Percentiles rank a stretch among this genome's conserved stretches.
These are phyloP conservation scores for Usnea hakonensis DNA, from an alignment of 495 filamentous ascomycete genomes.

Conservation along the genomic window DNA sequence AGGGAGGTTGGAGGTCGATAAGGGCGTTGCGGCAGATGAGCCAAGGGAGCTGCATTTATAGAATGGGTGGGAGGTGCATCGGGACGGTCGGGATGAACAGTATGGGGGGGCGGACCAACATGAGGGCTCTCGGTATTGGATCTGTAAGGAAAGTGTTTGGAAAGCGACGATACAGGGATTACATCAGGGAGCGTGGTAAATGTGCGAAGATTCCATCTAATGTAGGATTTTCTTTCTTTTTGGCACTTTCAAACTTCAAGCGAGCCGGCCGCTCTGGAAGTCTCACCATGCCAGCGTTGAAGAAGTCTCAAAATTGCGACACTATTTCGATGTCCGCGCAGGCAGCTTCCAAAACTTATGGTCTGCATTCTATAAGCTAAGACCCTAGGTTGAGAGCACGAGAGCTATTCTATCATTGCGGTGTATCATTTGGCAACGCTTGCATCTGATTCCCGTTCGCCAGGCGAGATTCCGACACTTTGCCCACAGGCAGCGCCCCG, in stretches of 20 bases:
- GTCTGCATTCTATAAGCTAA: not conserved
- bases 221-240: no score
- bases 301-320: not conserved
- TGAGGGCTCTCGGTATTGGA: not conserved
- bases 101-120: not conserved
- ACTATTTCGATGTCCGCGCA: not conserved
- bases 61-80: not conserved
- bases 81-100: not conserved
- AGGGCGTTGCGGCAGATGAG: not conserved
- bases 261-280: not conserved
- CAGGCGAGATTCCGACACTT: not conserved
- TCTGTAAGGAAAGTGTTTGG: not conserved
- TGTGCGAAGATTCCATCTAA: no score
- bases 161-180: not conserved
- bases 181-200: not conserved
- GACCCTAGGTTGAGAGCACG: not conserved
- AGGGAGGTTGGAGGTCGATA: slow-evolving; percentile 50
- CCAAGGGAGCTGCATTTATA: not conserved
- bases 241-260: not conserved
- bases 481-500: slow-evolving; percentile 20
- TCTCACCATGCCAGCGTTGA: not conserved
- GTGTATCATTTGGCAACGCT: slow-evolving; percentile 8
- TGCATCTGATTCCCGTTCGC: not conserved
- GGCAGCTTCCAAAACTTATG: not conserved
- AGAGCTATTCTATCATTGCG: not conserved